Evolutionary conservation across 441 rosid genomes (phyloP).

Genomic region (Gossypium trilobum): DNA sequence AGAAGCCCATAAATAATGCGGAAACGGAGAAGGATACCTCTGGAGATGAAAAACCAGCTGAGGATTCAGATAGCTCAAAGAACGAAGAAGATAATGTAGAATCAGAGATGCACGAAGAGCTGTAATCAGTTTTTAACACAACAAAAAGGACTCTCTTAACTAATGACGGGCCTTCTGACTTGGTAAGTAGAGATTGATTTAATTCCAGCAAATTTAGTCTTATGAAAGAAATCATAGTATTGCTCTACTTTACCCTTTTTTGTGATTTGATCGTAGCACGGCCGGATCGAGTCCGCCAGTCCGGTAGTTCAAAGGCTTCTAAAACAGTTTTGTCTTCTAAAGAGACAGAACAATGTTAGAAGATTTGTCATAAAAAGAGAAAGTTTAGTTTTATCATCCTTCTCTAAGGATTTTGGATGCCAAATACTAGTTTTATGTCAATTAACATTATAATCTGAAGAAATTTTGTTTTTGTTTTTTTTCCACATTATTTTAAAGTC

Average conservation of each 20-base stretch:
- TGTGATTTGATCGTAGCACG: neutral
- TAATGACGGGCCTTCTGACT: conserved; percentile 2
- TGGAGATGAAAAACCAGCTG: conserved; percentile 25
- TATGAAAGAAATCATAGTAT: neutral
- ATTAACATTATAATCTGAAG: too few relatives aligned
- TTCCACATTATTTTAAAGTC: too few relatives aligned
- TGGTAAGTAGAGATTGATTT: neutral
- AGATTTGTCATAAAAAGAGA: neutral
- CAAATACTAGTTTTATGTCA: neutral
- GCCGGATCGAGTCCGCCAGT: neutral
- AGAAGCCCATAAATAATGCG: conserved; percentile 43
- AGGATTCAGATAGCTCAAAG: conserved; percentile 21
- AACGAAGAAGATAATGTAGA: conserved; percentile 25
- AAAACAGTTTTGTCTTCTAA: neutral
- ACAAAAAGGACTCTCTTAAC: conserved; percentile 2
- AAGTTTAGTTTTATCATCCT: neutral
- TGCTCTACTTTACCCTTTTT: neutral
- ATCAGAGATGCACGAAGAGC: conserved; percentile 52
- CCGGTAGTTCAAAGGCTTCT: neutral
- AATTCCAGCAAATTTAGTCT: neutral
- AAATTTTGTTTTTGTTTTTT: too few relatives aligned
- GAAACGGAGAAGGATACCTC: conserved; percentile 21
- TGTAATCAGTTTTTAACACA: conserved; percentile 27
- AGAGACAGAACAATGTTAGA: neutral
- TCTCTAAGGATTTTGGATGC: neutral